These are phyloP conservation scores for Citrullus mucosospermus DNA, from an alignment of 306 rosid genomes.

Conservation along the genomic window DNA sequence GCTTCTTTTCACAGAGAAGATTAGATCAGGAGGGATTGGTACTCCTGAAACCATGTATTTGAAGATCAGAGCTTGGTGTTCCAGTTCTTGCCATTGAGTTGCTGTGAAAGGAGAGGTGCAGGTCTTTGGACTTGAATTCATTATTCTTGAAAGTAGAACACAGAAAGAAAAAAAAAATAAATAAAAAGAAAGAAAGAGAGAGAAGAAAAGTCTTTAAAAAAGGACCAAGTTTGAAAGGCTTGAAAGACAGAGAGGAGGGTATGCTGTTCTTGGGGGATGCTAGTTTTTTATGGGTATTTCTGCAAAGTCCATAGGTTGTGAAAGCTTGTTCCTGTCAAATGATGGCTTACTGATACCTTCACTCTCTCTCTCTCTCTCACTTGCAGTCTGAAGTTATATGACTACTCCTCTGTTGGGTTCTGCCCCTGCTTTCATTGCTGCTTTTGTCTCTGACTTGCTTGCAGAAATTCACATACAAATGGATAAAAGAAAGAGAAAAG, in stretches of 20 bases:
- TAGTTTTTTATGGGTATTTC: conserved; percentile 14
- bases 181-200: not conserved
- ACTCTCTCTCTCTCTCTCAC: conserved; percentile 11
- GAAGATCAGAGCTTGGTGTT: conserved; percentile 89
- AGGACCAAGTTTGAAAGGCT: conserved; percentile 1
- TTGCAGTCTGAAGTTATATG: conserved; percentile 3
- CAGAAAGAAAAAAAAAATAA: not conserved
- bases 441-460: conserved; percentile 8
- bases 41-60: conserved; percentile 86
- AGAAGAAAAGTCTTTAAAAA: not conserved
- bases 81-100: conserved; percentile 96
- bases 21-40: conserved; percentile 82
- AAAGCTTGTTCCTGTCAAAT: conserved; percentile 40
- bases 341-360: conserved; percentile 29
- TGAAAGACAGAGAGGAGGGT: conserved; percentile 3
- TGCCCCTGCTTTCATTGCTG: conserved; percentile 5
- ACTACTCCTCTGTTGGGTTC: not conserved
- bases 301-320: conserved; percentile 23
- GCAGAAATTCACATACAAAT: conserved; percentile 9
- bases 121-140: conserved; percentile 30
- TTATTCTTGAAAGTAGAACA: conserved; percentile 23
- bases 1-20: conserved; percentile 70
- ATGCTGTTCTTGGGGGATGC: conserved; percentile 14
- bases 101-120: conserved; percentile 68
- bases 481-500: conserved; percentile 2